Base-by-base conservation (phyloP, 1,284 basidiomycete species). In the Papiliotrema terrestris region DNA sequence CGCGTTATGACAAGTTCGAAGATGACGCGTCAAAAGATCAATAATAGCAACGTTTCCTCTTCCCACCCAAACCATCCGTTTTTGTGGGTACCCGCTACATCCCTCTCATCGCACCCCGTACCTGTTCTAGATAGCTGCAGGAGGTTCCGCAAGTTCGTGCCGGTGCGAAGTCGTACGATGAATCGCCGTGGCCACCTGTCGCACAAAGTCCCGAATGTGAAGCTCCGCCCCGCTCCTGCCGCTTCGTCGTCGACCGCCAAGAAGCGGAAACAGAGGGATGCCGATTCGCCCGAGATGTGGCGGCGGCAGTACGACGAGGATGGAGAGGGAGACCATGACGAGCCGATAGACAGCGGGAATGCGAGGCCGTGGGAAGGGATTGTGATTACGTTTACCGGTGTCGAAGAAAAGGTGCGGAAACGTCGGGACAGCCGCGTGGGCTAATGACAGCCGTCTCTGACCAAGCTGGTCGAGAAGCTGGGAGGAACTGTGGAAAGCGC, bases 331-430 rank as follows among this genome's bases (percentile, higher is more conserved):
- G 69, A 68, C 25, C 52, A 48, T 1, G 59, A 56, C 6, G 61
- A 58, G 17, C 44, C 64, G 35, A 19, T 43, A 6, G 29, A 32
- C 29, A 45, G 58, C 17, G 58, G 54, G 9, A 44, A 44, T 13
- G 49, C 56, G 22, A 67, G 52, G 54, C 73, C 73, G 19, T 73
- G 71, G 72, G 55, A 57, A 36, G 57, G 55, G 1, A 61, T 75
- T 3, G 58, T 60, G 2, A 62, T 75, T 26, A 75, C 73, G 9
- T 71, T 75, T 49, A 74, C 72, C 6, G 71, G 72, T 6, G 68
- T 72, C 13, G 73, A 75, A 15, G 63, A 73, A 49, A 75, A 75
- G 61, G 65, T 69, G 20, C 36, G 51, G 37, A n/a, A 17, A 22
- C 36, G n/a, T 22, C 41, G 38, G 45, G 15, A 22, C 35, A 22